Percentiles rank a stretch among this genome's conserved stretches.
phyloP scores from a whole-genome alignment of 1,139 yeast genomes.

The Zhuliangozyma blackwelliae region DNA sequence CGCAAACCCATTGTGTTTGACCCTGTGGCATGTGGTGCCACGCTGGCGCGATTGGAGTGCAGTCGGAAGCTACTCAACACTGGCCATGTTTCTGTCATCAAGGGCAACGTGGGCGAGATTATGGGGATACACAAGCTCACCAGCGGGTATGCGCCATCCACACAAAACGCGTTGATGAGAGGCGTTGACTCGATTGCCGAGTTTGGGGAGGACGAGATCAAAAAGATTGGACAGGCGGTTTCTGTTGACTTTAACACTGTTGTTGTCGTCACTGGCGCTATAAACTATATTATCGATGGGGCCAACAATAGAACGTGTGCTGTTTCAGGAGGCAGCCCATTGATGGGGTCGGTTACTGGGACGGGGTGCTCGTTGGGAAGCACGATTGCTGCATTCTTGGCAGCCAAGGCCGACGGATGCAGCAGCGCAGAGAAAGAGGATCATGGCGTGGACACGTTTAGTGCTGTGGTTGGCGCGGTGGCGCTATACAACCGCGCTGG shows the following conservation, averaged over 20 bases:
- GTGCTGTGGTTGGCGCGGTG: constrained; percentile 59
- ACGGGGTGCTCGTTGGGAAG: constrained; percentile 87
- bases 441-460: constrained; percentile 24
- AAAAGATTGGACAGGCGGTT: constrained; percentile 45
- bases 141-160: constrained; percentile 28
- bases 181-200: constrained; percentile 67
- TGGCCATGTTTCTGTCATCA: constrained; percentile 68
- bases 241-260: constrained; percentile 53
- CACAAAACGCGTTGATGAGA: constrained; percentile 47
- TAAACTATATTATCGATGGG: constrained; percentile 26
- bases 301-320: constrained; percentile 7
- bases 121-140: constrained; percentile 36
- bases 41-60: constrained; percentile 50
- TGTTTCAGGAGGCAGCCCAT: constrained; percentile 56
- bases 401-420: constrained; percentile 34
- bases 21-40: constrained; percentile 92
- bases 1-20: constrained; percentile 72
- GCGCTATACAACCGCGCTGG: constrained; percentile 65
- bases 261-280: constrained; percentile 63
- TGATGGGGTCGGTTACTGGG: constrained; percentile 80
- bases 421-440: constrained; percentile 1
- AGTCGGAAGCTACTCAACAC: constrained; percentile 47
- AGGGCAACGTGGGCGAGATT: constrained; percentile 88
- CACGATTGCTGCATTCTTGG: constrained; percentile 57
- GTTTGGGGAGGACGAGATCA: constrained; percentile 22